Percentiles rank a stretch among this genome's conserved stretches.
phyloP scores from a whole-genome alignment of 1,139 yeast genomes.

The Protomyces macrosporus region DNA sequence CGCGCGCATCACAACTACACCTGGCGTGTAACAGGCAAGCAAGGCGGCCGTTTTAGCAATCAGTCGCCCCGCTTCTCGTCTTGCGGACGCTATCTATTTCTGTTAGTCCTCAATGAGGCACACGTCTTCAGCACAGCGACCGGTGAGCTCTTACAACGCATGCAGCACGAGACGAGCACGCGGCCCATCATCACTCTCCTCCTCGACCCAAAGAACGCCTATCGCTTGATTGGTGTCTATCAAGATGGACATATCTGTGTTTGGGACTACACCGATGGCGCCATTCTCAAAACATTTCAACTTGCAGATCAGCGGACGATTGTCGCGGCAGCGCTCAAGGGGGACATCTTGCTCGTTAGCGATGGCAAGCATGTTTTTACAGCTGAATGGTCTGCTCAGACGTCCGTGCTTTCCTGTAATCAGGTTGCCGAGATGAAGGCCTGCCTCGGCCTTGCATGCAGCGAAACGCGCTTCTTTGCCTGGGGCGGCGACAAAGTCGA shows the following conservation, averaged over 20 bases:
- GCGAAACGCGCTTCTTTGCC: conserved; percentile 1
- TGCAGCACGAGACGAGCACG: background rate
- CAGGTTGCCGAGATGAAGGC: conserved; percentile 5
- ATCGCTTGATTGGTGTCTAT: conserved; percentile 10
- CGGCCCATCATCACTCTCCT: conserved; percentile 11
- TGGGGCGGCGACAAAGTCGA: conserved; percentile 12
- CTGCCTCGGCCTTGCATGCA: conserved; percentile 2
- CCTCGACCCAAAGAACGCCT: conserved; percentile 26
- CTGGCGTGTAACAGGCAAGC: background rate
- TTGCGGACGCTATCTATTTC: conserved; percentile 10
- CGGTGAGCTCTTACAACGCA: conserved; percentile 17
- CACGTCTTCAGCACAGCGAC: conserved; percentile 24
- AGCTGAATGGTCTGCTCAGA: conserved; percentile 1
- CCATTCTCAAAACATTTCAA: background rate
- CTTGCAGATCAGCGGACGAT: conserved; percentile 3
- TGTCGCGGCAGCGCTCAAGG: conserved; percentile 8
- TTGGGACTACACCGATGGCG: conserved; percentile 28
- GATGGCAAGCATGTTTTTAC: conserved; percentile 11
- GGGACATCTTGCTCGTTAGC: conserved; percentile 3
- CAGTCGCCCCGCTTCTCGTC: conserved; percentile 10
- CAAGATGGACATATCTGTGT: conserved; percentile 19
- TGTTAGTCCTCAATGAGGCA: conserved; percentile 15
- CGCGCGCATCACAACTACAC: background rate
- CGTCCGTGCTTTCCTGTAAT: background rate
- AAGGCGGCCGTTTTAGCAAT: conserved; percentile 18